Percentiles rank a stretch among this genome's conserved stretches.
Evolutionary conservation across 306 rosid species (phyloP).

Genomic region (Medicago arabica): DNA sequence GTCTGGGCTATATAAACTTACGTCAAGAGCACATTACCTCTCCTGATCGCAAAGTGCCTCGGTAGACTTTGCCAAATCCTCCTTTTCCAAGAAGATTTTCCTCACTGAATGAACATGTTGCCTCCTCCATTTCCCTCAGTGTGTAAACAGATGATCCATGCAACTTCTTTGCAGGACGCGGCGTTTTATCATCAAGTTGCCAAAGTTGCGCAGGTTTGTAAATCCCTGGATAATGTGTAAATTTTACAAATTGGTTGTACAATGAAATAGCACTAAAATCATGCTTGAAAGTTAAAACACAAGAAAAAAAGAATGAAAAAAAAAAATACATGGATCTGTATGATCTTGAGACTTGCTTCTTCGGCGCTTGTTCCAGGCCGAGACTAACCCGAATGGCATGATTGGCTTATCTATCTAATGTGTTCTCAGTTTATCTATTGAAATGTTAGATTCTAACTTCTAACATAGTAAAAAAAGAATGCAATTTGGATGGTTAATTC

Average conservation of each 20-base stretch:
- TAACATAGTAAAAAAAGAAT: conserved; percentile 35
- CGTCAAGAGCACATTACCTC: conserved; percentile 58
- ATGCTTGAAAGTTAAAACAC: neutral
- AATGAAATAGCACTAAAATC: conserved; percentile 1
- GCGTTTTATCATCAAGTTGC: conserved; percentile 78
- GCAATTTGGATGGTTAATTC: conserved; percentile 38
- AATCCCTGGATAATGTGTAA: conserved; percentile 63
- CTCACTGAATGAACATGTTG: conserved; percentile 86
- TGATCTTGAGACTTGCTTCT: conserved; percentile 81
- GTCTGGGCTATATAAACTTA: neutral
- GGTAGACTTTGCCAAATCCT: conserved; percentile 90
- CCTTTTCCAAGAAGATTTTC: conserved; percentile 89
- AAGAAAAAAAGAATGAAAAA: neutral
- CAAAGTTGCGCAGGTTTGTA: conserved; percentile 79
- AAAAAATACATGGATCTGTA: conserved; percentile 75
- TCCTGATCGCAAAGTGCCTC: conserved; percentile 76
- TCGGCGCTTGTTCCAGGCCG: conserved; percentile 97
- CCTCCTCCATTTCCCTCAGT: conserved; percentile 92
- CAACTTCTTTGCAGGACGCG: conserved; percentile 62
- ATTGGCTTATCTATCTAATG: conserved; percentile 40
- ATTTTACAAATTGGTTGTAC: conserved; percentile 25
- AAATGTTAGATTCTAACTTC: conserved; percentile 45
- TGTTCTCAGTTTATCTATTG: conserved; percentile 33
- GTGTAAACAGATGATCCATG: conserved; percentile 84
- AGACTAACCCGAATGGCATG: conserved; percentile 90